Base-by-base conservation (phyloP, 1,284 basidiomycete genomes). In the Ceratobasidium sp. region DNA sequence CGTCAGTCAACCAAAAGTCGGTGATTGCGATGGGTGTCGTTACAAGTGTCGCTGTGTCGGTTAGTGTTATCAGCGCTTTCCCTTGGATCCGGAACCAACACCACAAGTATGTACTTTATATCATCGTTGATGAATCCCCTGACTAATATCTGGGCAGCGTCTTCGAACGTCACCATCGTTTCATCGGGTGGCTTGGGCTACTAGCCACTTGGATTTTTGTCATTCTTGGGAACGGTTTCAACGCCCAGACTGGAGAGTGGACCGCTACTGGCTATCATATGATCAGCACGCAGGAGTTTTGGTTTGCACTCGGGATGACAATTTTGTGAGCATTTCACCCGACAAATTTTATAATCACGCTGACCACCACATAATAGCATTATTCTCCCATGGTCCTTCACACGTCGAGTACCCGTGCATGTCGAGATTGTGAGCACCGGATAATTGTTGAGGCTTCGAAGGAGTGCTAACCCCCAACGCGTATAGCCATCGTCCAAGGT, bases 11-110 rank as follows among this genome's bases (percentile, higher is more conserved):
- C 77, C 87, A 88, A 77, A 85, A 88, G 77, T 85, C 89, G 0
- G 84, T 92, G 52, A 83, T 93, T 22, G 84, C 87, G 13, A 85
- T 89, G 76, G 91, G 91, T 61, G 84, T 91, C 46, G 78, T 90
- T 32, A 90, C 90, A 1, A 89, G 89, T 78, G 69, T 89, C 3
- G 84, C 89, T 3, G 82, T 89, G 52, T 86, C 89, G 70, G 81
- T 92, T 77, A 87, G 85, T 62, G 89, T 90, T 19, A 81, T 89
- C 46, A 87, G 89, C 77, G 90, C 91, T 6, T 87, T 92, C 80
- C 92, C 92, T 32, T 91, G 90, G 89, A 88, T 93, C 59, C 86
- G 92, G 76, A 93, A 92, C 80, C 89, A 88, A 2, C 90, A 92
- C 80, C 92, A 93, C 85, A 93, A 93, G 91, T 92, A 81, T 81